phyloP scores from a whole-genome alignment of 768 basidiomycete species.

The Tulasnella sp. region DNA sequence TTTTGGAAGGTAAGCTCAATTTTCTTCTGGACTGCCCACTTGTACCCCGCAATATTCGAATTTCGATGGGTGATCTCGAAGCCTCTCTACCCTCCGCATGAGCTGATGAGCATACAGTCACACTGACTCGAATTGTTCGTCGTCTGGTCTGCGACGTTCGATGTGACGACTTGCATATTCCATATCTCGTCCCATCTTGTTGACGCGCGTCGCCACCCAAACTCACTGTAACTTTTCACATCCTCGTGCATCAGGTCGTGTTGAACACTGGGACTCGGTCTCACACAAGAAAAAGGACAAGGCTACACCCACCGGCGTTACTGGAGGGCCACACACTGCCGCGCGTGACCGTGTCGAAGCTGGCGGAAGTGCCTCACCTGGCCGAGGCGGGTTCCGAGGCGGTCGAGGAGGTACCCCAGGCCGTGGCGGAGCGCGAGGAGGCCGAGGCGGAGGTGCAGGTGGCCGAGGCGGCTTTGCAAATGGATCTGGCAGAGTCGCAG shows the following conservation, averaged over 20 bases:
- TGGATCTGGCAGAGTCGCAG: slow-evolving; percentile 34
- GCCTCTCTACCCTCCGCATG: background rate
- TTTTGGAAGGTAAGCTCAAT: slow-evolving; percentile 61
- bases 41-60: background rate
- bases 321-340: slow-evolving; percentile 36
- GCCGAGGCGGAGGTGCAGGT: slow-evolving; percentile 55
- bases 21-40: background rate
- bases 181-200: slow-evolving; percentile 3
- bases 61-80: background rate
- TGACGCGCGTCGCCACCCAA: slow-evolving; percentile 4
- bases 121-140: slow-evolving; percentile 30
- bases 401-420: slow-evolving; percentile 44
- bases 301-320: slow-evolving; percentile 50
- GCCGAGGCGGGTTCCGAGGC: slow-evolving; percentile 54
- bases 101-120: background rate
- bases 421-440: slow-evolving; percentile 45
- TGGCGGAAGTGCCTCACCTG: slow-evolving; percentile 25
- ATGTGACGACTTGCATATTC: background rate
- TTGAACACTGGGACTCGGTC: slow-evolving; percentile 77
- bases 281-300: slow-evolving; percentile 72
- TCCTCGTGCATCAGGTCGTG: slow-evolving; percentile 50
- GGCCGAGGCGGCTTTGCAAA: slow-evolving; percentile 42
- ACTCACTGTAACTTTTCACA: slow-evolving; percentile 3
- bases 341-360: slow-evolving; percentile 28
- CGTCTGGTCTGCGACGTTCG: background rate